Evolutionary conservation across 73 alveolate species (phyloP).

Genomic region (Tetrahymena elliotti): DNA sequence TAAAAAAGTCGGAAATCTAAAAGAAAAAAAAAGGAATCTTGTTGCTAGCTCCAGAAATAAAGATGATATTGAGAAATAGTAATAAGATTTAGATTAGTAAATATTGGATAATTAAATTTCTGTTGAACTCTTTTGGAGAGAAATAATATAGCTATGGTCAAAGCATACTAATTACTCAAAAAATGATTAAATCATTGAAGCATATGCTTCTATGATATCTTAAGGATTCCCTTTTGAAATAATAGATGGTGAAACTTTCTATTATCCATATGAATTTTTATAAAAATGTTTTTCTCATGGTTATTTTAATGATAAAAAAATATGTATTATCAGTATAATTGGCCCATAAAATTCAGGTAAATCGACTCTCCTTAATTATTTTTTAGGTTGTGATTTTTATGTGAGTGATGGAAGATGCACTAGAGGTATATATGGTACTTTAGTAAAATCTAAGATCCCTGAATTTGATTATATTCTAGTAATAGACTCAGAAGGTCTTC

Average conservation of each 20-base stretch:
- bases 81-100: neutral
- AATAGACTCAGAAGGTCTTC: conserved; percentile 43
- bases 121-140: conserved; percentile 24
- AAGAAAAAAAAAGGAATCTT: neutral
- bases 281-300: neutral
- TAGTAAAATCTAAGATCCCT: neutral
- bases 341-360: conserved; percentile 51
- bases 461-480: conserved; percentile 10
- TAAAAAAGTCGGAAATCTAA: neutral
- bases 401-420: conserved; percentile 47
- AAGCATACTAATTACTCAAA: neutral
- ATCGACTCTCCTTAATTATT: conserved; percentile 25
- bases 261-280: neutral
- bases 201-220: neutral
- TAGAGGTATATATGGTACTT: conserved; percentile 9
- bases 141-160: neutral
- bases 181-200: neutral
- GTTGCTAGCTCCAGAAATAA: no score
- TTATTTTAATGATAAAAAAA: neutral
- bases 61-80: neutral
- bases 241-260: conserved; percentile 25
- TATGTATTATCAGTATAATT: conserved; percentile 10
- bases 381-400: conserved; percentile 32
- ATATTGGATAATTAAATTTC: neutral
- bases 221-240: conserved; percentile 42